Conservation (phyloP, 805 yeast genomes). For the Pichia gijzeniarum region DNA sequence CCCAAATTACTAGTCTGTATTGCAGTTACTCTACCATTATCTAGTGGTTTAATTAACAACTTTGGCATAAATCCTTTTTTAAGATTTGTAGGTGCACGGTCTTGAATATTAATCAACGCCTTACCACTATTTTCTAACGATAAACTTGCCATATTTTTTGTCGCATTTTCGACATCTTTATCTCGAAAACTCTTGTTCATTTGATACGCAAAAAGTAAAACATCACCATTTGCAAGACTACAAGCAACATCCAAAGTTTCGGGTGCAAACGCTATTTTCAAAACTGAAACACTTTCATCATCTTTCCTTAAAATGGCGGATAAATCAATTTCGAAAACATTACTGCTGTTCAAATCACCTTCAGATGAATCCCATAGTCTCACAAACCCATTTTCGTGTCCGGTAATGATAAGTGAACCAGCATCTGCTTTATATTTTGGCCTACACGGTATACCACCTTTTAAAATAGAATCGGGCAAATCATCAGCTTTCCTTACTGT, state of each 20-base stretch:
- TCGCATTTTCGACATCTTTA: slow-evolving; percentile 11
- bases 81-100: slow-evolving; percentile 43
- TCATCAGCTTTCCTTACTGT: slow-evolving; percentile 38
- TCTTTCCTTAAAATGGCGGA: slow-evolving; percentile 40
- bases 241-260: slow-evolving; percentile 71
- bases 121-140: slow-evolving; percentile 8
- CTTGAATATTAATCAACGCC: slow-evolving; percentile 40
- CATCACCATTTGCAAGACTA: slow-evolving; percentile 63
- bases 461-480: slow-evolving; percentile 37
- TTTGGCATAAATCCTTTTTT: slow-evolving; percentile 61
- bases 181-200: slow-evolving; percentile 41
- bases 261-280: slow-evolving; percentile 65
- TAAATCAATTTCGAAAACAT: slow-evolving; percentile 55
- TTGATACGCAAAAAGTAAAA: slow-evolving; percentile 67
- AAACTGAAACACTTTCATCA: slow-evolving; percentile 40
- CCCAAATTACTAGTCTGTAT: slow-evolving; percentile 70
- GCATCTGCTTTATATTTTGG: slow-evolving; percentile 43
- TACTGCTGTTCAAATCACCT: slow-evolving; percentile 57
- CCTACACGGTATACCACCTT: slow-evolving; percentile 73
- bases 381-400: slow-evolving; percentile 80
- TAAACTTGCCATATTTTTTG: slow-evolving; percentile 1
- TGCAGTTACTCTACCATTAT: slow-evolving; percentile 48
- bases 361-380: slow-evolving; percentile 80
- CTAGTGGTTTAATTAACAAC: slow-evolving; percentile 35
- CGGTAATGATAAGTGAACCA: slow-evolving; percentile 66